These are phyloP conservation scores for Emericellopsis terricola DNA, from an alignment of 495 filamentous ascomycete species.

Conservation along the genomic window DNA sequence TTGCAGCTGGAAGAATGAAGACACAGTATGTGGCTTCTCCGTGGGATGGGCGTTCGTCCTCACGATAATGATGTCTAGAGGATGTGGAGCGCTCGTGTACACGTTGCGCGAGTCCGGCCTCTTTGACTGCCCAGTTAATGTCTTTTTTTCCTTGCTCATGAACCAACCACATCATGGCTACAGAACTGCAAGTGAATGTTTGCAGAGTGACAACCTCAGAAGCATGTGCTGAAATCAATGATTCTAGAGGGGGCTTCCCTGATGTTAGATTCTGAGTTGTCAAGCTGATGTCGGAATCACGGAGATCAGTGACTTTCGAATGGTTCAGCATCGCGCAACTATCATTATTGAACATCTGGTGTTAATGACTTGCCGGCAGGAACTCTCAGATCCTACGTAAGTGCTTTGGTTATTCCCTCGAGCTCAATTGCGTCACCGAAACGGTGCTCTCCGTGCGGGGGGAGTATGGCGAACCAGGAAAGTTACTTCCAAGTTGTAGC, in stretches of 20 bases:
- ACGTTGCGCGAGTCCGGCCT: conserved; percentile 29
- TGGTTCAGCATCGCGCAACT: background rate
- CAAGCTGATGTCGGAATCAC: background rate
- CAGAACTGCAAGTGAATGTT: conserved; percentile 49
- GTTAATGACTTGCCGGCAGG: background rate
- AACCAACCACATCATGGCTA: conserved; percentile 54
- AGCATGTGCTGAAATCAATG: conserved; percentile 56
- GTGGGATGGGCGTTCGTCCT: conserved; percentile 19
- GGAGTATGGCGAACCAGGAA: background rate
- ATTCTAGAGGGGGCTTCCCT: conserved; percentile 44
- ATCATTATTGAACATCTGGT: background rate
- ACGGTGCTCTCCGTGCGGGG: background rate
- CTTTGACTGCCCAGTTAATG: conserved; percentile 43
- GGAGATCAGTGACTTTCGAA: background rate
- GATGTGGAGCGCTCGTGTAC: conserved; percentile 54
- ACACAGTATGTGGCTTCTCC: conserved; percentile 2
- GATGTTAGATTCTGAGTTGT: conserved; percentile 3
- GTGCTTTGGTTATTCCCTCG: too few species aligned
- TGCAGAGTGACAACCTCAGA: conserved; percentile 47
- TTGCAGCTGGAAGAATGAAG: conserved; percentile 43
- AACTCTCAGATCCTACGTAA: too few species aligned
- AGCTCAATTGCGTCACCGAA: too few species aligned
- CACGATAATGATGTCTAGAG: conserved; percentile 39
- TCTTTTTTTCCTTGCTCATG: conserved; percentile 55
- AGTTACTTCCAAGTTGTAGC: background rate